phyloP scores from a whole-genome alignment of 2,329 filamentous ascomycete species.

The Xylaria polymorpha region DNA sequence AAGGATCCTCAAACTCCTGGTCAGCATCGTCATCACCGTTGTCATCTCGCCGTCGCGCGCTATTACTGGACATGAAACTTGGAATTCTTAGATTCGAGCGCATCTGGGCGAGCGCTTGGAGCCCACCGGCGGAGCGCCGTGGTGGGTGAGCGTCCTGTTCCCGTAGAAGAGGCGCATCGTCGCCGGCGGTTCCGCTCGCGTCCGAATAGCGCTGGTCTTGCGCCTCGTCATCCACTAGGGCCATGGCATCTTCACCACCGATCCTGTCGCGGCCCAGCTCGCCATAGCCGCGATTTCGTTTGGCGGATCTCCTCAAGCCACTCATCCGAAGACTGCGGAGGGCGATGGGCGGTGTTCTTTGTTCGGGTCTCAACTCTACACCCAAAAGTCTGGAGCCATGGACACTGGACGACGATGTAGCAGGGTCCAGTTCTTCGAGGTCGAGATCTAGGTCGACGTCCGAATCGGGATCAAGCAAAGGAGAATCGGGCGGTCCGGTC shows the following conservation, averaged over 20 bases:
- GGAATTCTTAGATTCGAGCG: constrained; percentile 71
- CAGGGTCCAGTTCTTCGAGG: constrained; percentile 81
- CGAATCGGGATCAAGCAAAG: constrained; percentile 77
- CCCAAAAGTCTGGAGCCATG: constrained; percentile 55
- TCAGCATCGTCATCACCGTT: constrained; percentile 63
- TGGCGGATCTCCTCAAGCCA: constrained; percentile 67
- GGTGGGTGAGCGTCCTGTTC: constrained; percentile 52
- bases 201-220: constrained; percentile 68
- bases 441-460: constrained; percentile 83
- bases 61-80: constrained; percentile 69
- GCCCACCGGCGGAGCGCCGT: constrained; percentile 54
- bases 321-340: constrained; percentile 77
- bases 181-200: constrained; percentile 69
- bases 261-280: constrained; percentile 68
- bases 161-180: constrained; percentile 79
- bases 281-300: constrained; percentile 67
- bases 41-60: constrained; percentile 53
- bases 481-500: constrained; percentile 73
- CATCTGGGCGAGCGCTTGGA: constrained; percentile 59
- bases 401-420: constrained; percentile 53
- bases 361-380: constrained; percentile 62
- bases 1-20: constrained; percentile 69
- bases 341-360: constrained; percentile 71
- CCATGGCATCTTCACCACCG: constrained; percentile 73
- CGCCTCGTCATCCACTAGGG: constrained; percentile 72